These are phyloP conservation scores for Pseudogymnoascus verrucosus DNA, from an alignment of 2,329 filamentous ascomycete genomes.

Conservation along the genomic window DNA sequence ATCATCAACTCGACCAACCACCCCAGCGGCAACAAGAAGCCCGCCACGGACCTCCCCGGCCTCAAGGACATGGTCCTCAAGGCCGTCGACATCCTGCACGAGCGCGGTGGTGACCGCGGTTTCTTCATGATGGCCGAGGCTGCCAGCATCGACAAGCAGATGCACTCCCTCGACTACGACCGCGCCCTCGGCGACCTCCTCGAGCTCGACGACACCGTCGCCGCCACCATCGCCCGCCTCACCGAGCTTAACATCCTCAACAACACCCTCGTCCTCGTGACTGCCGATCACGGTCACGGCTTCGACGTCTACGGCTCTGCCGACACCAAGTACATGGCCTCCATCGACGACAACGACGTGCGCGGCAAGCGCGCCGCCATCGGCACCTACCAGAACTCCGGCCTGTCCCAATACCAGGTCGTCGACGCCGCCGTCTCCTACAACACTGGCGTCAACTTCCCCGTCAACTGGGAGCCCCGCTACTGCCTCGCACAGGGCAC, in stretches of 20 bases:
- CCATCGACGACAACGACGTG: constrained; percentile 41
- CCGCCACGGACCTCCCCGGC: constrained; percentile 69
- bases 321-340: constrained; percentile 68
- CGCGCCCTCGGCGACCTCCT: constrained; percentile 77
- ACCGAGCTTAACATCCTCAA: constrained; percentile 57
- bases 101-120: constrained; percentile 57
- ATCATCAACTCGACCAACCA: constrained; percentile 58
- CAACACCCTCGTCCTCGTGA: constrained; percentile 71
- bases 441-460: constrained; percentile 67
- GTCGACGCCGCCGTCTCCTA: constrained; percentile 53
- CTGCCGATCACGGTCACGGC: constrained; percentile 83
- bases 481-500: constrained; percentile 72
- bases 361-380: constrained; percentile 69
- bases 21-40: constrained; percentile 54
- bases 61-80: constrained; percentile 88
- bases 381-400: constrained; percentile 65
- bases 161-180: constrained; percentile 80
- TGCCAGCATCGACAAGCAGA: constrained; percentile 82
- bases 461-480: constrained; percentile 74
- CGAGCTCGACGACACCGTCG: constrained; percentile 77
- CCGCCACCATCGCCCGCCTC: constrained; percentile 65
- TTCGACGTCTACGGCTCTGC: constrained; percentile 80
- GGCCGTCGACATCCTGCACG: constrained; percentile 70
- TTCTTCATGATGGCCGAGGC: constrained; percentile 87
- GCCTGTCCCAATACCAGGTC: constrained; percentile 66